These are phyloP conservation scores for Wickerhamomyces sydowiorum DNA, from an alignment of 805 yeast species.

Conservation along the genomic window DNA sequence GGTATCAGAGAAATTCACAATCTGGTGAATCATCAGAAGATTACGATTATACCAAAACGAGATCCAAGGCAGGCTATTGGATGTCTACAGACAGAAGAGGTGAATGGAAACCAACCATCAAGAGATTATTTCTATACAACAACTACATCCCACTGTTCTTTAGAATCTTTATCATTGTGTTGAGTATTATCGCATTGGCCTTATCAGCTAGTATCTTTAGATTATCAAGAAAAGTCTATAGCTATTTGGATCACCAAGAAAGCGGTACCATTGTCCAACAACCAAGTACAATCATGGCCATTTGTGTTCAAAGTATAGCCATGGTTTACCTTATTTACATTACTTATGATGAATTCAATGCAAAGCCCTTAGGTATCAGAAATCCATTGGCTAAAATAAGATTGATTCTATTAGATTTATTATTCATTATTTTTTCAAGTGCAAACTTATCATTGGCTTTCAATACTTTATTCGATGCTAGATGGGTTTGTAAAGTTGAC, in stretches of 20 bases:
- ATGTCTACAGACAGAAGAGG: slow-evolving; percentile 56
- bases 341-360: slow-evolving; percentile 85
- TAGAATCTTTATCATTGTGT: slow-evolving; percentile 50
- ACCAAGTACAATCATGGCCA: slow-evolving; percentile 90
- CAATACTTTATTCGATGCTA: slow-evolving; percentile 70
- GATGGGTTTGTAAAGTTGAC: slow-evolving; percentile 65
- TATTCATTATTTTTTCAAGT: slow-evolving; percentile 83
- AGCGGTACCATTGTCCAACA: slow-evolving; percentile 50
- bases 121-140: slow-evolving; percentile 58
- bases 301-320: slow-evolving; percentile 77
- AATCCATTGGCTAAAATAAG: slow-evolving; percentile 80
- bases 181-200: slow-evolving; percentile 66
- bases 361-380: slow-evolving; percentile 87
- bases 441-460: slow-evolving; percentile 86
- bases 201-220: slow-evolving; percentile 58
- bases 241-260: slow-evolving; percentile 8
- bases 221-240: slow-evolving; percentile 24
- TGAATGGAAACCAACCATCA: slow-evolving; percentile 58
- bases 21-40: slow-evolving; percentile 8
- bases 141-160: slow-evolving; percentile 79
- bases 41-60: slow-evolving; percentile 31
- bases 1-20: slow-evolving; percentile 3
- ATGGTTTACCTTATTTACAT: slow-evolving; percentile 73
- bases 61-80: slow-evolving; percentile 64
- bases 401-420: slow-evolving; percentile 72